phyloP scores from a whole-genome alignment of 2,329 filamentous ascomycete species.

The Colletotrichum sp. region DNA sequence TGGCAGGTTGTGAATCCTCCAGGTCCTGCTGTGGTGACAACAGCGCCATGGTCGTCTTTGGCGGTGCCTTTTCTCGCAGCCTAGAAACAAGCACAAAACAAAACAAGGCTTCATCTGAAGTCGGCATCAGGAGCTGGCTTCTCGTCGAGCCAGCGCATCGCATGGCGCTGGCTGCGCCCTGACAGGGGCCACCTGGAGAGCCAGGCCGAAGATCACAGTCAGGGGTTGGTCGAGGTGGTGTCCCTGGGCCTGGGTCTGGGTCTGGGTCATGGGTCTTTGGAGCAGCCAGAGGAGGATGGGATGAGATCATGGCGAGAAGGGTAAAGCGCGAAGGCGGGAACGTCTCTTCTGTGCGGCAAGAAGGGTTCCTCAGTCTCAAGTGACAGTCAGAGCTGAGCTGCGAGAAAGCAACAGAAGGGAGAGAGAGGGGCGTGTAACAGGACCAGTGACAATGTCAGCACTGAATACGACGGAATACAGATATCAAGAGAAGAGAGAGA shows the following conservation, averaged over 20 bases:
- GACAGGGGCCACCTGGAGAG: conserved; percentile 1
- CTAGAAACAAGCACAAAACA: conserved; percentile 20
- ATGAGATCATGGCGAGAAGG: conserved; percentile 6
- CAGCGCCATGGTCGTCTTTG: conserved; percentile 17
- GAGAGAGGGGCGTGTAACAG: not conserved
- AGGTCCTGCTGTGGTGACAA: not conserved
- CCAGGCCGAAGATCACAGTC: conserved; percentile 6
- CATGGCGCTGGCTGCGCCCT: not conserved
- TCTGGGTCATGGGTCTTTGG: not conserved
- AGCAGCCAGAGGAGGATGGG: not conserved
- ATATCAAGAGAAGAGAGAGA: not conserved
- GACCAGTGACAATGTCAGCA: not conserved
- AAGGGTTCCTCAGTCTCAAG: not conserved
- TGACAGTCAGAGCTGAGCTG: not conserved
- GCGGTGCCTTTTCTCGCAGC: not conserved
- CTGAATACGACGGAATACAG: not conserved
- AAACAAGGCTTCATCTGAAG: conserved; percentile 19
- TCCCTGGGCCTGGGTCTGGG: not conserved
- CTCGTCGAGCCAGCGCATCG: conserved; percentile 16
- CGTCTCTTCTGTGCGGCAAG: not conserved
- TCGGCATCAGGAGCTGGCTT: conserved; percentile 3
- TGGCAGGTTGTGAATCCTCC: not conserved
- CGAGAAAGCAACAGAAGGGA: not conserved
- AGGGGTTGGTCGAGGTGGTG: conserved; percentile 2
- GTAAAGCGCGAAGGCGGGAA: not conserved